These are phyloP conservation scores for Pythium oligandrum DNA, from an alignment of 352 stramenopile species.

Conservation along the genomic window DNA sequence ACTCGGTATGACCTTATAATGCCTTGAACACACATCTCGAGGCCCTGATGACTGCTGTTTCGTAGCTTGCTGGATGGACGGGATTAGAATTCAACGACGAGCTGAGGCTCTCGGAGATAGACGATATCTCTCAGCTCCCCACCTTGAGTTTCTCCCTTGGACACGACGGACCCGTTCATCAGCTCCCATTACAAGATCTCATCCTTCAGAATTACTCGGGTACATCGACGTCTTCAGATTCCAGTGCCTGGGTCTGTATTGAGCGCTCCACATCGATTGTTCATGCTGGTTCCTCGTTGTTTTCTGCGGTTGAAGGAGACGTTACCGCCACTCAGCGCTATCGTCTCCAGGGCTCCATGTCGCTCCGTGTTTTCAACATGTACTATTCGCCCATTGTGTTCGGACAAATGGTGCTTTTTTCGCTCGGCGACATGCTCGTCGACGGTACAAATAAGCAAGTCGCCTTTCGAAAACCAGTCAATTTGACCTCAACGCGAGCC, in stretches of 20 bases:
- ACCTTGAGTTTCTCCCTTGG: conserved; percentile 43
- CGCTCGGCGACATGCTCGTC: conserved; percentile 37
- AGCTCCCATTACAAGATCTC: conserved; percentile 40
- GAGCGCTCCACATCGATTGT: conserved; percentile 50
- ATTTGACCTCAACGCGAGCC: neutral
- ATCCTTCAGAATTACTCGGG: conserved; percentile 19
- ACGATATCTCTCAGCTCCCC: conserved; percentile 18
- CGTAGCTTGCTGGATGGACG: conserved; percentile 47
- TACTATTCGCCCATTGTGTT: conserved; percentile 55
- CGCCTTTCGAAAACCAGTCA: conserved; percentile 10
- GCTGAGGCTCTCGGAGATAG: conserved; percentile 40
- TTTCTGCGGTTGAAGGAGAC: conserved; percentile 38
- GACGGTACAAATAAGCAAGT: conserved; percentile 36
- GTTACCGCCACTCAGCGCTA: conserved; percentile 36
- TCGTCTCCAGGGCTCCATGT: conserved; percentile 38
- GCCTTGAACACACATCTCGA: too few relatives aligned
- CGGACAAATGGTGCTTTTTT: conserved; percentile 45
- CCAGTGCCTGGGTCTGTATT: conserved; percentile 34
- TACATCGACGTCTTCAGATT: conserved; percentile 10
- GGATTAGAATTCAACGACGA: conserved; percentile 40
- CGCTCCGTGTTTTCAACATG: conserved; percentile 69
- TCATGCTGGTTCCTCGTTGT: conserved; percentile 44
- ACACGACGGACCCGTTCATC: conserved; percentile 22
- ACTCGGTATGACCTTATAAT: conserved; percentile 23
- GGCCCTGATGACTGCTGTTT: conserved; percentile 2